A percentile compares a stretch with the other conserved stretches of the same genome.
phyloP scores from a whole-genome alignment of 345 rosid species.

The Pelargonium nanum region DNA sequence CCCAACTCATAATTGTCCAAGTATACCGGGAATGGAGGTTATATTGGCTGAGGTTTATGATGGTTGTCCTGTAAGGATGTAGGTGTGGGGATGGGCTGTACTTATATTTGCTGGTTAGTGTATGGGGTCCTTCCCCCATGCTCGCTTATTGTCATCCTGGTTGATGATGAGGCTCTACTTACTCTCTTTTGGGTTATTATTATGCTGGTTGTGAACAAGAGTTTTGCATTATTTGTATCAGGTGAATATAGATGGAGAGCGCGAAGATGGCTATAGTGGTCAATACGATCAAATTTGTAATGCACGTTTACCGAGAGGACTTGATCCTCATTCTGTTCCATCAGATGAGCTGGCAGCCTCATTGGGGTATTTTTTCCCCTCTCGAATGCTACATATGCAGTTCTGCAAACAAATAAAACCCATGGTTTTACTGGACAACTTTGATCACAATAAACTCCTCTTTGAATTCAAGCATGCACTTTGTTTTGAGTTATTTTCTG shows the following conservation, averaged over 20 bases:
- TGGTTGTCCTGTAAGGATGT: too few relatives aligned
- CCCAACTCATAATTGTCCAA: too few relatives aligned
- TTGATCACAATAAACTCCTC: background rate
- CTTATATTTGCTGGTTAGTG: too few relatives aligned
- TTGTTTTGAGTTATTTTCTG: background rate
- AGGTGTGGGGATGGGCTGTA: too few relatives aligned
- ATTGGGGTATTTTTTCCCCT: constrained; percentile 44
- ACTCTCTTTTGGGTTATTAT: too few relatives aligned
- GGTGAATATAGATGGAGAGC: constrained; percentile 56
- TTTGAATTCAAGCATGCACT: background rate
- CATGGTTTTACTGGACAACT: background rate
- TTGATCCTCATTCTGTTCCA: constrained; percentile 92
- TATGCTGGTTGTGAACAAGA: background rate
- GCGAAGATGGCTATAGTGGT: constrained; percentile 41
- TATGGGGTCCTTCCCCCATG: too few relatives aligned
- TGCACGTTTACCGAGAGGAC: constrained; percentile 82
- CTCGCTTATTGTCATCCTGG: background rate
- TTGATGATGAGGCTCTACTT: background rate
- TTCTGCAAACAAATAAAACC: background rate
- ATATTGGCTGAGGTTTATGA: too few relatives aligned
- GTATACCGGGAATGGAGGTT: too few relatives aligned
- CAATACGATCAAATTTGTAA: constrained; percentile 68
- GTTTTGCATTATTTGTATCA: constrained; percentile 15
- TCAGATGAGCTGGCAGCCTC: constrained; percentile 85
- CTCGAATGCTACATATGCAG: background rate